Evolutionary conservation across 139 green algal species (phyloP).

Genomic region (Picochlorum sp.): DNA sequence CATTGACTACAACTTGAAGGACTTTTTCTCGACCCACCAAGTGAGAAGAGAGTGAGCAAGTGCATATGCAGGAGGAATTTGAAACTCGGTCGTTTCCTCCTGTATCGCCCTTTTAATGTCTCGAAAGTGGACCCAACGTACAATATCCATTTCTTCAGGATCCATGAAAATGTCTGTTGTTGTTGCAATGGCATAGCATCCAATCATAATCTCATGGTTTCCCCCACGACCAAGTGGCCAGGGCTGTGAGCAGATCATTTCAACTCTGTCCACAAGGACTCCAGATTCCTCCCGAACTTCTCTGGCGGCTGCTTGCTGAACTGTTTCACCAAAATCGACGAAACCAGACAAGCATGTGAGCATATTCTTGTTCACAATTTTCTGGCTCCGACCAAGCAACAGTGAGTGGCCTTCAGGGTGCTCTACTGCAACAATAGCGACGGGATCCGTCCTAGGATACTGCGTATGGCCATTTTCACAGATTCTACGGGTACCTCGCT

Average conservation of each 20-base stretch:
- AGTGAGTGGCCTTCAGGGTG: constrained; percentile 45
- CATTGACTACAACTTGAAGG: neutral
- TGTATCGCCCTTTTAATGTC: neutral
- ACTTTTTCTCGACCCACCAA: constrained; percentile 38
- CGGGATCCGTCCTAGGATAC: constrained; percentile 73
- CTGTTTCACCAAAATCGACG: constrained; percentile 70
- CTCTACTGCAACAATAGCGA: constrained; percentile 78
- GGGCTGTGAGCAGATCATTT: constrained; percentile 52
- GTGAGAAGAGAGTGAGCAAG: constrained; percentile 75
- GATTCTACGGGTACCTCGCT: constrained; percentile 44
- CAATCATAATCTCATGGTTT: constrained; percentile 80
- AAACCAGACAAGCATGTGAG: constrained; percentile 73
- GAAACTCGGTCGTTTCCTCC: constrained; percentile 42
- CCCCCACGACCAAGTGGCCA: constrained; percentile 64
- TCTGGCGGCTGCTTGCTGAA: constrained; percentile 67
- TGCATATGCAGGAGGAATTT: constrained; percentile 60
- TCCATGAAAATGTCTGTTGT: constrained; percentile 51
- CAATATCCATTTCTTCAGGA: constrained; percentile 66
- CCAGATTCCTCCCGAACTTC: constrained; percentile 62
- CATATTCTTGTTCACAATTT: constrained; percentile 36
- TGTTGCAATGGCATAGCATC: constrained; percentile 61
- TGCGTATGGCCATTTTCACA: constrained; percentile 53
- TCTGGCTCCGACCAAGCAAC: constrained; percentile 55
- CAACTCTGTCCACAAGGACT: constrained; percentile 29
- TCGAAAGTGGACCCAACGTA: constrained; percentile 42